Percentiles rank a stretch among this genome's conserved stretches.
phyloP scores from a whole-genome alignment of 768 basidiomycete species.

The Rhizopogon salebrosus region DNA sequence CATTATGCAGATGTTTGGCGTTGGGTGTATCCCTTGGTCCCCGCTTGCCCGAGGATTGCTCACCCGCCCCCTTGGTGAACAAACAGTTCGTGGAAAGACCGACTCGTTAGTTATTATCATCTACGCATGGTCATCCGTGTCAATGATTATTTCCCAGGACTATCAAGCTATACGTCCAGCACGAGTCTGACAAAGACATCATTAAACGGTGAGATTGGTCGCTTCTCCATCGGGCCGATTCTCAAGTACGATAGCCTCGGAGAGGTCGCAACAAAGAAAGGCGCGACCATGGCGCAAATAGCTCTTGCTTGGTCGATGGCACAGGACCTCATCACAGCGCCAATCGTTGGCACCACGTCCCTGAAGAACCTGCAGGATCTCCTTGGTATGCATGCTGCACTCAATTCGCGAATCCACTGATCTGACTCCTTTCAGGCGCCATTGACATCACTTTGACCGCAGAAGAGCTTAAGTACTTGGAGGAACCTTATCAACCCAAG shows the following conservation, averaged over 20 bases:
- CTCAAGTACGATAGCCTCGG: conserved; percentile 37
- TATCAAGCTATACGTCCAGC: conserved; percentile 14
- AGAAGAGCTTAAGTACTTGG: conserved; percentile 53
- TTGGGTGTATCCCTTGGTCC: conserved; percentile 57
- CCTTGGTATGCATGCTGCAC: conserved; percentile 30
- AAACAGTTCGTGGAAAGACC: conserved; percentile 34
- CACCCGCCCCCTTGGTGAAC: conserved; percentile 33
- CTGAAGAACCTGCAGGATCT: conserved; percentile 48
- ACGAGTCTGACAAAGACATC: conserved; percentile 32
- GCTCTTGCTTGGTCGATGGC: conserved; percentile 48
- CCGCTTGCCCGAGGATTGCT: conserved; percentile 50
- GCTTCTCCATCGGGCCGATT: conserved; percentile 3
- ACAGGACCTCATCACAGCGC: conserved; percentile 48
- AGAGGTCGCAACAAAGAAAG: conserved; percentile 46
- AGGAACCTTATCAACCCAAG: conserved; percentile 47
- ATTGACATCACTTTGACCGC: conserved; percentile 44
- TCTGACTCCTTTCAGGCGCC: conserved; percentile 24
- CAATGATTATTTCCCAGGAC: conserved; percentile 2
- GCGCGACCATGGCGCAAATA: conserved; percentile 52
- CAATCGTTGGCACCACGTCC: conserved; percentile 53
- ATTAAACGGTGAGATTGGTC: conserved; percentile 30
- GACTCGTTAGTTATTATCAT: conserved; percentile 23
- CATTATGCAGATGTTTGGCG: conserved; percentile 40
- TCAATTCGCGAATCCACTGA: background rate
- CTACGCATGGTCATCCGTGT: background rate